These are phyloP conservation scores for Clitoria ternatea DNA, from an alignment of 306 rosid species.

Conservation along the genomic window DNA sequence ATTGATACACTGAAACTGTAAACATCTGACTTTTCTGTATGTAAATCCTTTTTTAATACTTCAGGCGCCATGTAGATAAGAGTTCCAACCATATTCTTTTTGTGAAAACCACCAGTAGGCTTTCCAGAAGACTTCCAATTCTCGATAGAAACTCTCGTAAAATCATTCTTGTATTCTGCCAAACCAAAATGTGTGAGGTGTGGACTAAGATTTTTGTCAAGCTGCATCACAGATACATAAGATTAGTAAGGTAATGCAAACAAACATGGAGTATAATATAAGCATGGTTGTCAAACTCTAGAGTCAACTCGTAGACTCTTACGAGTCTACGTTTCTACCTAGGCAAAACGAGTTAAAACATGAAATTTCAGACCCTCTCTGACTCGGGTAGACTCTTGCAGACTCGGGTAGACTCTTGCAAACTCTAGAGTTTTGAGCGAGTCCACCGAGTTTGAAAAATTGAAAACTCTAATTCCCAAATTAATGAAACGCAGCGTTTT, in stretches of 20 bases:
- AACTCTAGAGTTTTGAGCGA: too few relatives aligned
- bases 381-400: too few relatives aligned
- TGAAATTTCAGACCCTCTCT: too few relatives aligned
- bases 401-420: too few relatives aligned
- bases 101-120: conserved; percentile 98
- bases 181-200: conserved; percentile 92
- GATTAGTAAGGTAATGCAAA: conserved; percentile 10
- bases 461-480: too few relatives aligned
- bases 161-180: conserved; percentile 65
- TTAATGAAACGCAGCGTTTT: too few relatives aligned
- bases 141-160: conserved; percentile 58
- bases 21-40: conserved; percentile 83
- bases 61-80: conserved; percentile 96
- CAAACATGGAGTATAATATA: conserved; percentile 4
- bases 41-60: conserved; percentile 75
- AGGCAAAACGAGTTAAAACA: too few relatives aligned
- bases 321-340: too few relatives aligned
- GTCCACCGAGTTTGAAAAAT: too few relatives aligned
- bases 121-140: conserved; percentile 90
- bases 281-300: too few relatives aligned
- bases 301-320: too few relatives aligned
- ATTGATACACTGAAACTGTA: conserved; percentile 84
- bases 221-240: conserved; percentile 48
- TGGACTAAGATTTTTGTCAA: conserved; percentile 65
- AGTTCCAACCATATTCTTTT: conserved; percentile 90